Percentiles rank a stretch among this genome's conserved stretches.
Conservation (phyloP, 176 grass and related monocot species). For the Musa troglodytarum region DNA sequence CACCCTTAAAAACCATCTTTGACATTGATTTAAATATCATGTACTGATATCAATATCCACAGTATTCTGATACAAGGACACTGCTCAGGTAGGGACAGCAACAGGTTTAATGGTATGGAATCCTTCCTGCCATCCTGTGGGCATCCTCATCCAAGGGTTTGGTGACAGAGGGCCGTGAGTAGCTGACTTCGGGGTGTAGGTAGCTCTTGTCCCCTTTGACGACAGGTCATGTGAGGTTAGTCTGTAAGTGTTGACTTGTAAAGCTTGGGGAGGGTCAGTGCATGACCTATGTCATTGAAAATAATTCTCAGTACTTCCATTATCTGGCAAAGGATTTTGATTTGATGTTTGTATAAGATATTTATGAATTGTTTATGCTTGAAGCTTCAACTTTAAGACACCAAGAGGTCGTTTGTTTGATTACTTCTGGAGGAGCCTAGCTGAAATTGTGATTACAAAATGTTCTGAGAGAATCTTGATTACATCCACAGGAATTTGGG, state of each 20-base stretch:
- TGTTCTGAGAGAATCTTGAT: too few species aligned
- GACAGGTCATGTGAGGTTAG: not conserved
- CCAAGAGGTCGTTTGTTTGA: too few species aligned
- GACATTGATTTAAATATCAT: not conserved
- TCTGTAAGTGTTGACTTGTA: not conserved
- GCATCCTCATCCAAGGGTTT: not conserved
- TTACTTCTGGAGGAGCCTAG: too few species aligned
- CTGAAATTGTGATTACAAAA: too few species aligned
- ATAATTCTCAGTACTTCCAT: not conserved
- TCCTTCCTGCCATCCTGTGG: slow-evolving; percentile 2
- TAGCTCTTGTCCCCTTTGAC: not conserved
- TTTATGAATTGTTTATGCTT: too few species aligned
- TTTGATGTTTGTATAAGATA: too few species aligned
- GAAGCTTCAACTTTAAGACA: too few species aligned
- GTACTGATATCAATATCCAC: not conserved
- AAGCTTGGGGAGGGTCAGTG: not conserved
- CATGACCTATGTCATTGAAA: not conserved
- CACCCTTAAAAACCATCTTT: not conserved
- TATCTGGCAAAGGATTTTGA: not conserved
- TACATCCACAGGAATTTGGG: too few species aligned
- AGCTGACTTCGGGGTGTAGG: not conserved
- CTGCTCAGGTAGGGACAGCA: not conserved
- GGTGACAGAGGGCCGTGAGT: not conserved
- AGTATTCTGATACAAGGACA: not conserved
- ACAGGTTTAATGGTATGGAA: not conserved